These are phyloP conservation scores for Leccinellum luteum DNA, from an alignment of 768 basidiomycete genomes.

Conservation along the genomic window DNA sequence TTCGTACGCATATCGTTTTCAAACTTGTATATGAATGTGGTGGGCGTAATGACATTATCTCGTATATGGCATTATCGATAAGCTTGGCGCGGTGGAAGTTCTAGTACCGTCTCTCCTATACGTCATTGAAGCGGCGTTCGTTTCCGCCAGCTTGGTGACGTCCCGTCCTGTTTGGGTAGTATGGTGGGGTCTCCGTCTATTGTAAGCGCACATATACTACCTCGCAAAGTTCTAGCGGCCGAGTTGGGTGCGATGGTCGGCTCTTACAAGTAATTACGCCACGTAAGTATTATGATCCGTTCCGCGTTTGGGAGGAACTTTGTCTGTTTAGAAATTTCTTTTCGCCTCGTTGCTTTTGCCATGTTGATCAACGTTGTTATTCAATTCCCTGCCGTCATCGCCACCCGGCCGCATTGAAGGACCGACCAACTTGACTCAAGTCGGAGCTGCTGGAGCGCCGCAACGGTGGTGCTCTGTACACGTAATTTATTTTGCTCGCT, in stretches of 20 bases:
- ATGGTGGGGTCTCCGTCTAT: not conserved
- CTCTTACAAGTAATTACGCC: not conserved
- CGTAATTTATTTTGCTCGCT: not conserved
- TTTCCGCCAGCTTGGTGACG: not conserved
- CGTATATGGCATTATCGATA: not conserved
- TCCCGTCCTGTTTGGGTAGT: not conserved
- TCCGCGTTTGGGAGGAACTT: not conserved
- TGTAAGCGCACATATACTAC: not conserved
- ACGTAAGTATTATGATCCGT: not conserved
- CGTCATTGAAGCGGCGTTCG: not conserved
- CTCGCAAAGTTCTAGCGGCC: not conserved
- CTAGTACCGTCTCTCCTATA: not conserved
- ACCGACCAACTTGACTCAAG: not conserved
- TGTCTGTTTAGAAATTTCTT: not conserved
- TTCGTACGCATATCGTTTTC: constrained; percentile 1
- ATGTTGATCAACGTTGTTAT: not conserved
- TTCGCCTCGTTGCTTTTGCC: not conserved
- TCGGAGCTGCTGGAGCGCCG: not conserved
- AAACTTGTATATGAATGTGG: not conserved
- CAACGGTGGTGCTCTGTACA: not conserved
- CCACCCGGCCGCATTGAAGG: not conserved
- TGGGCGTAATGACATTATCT: not conserved
- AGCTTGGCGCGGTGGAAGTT: not conserved
- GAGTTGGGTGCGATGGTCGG: not conserved
- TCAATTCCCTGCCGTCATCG: not conserved